These are phyloP conservation scores for Penicillium sp. DNA, from an alignment of 2,329 filamentous ascomycete genomes.

Conservation along the genomic window DNA sequence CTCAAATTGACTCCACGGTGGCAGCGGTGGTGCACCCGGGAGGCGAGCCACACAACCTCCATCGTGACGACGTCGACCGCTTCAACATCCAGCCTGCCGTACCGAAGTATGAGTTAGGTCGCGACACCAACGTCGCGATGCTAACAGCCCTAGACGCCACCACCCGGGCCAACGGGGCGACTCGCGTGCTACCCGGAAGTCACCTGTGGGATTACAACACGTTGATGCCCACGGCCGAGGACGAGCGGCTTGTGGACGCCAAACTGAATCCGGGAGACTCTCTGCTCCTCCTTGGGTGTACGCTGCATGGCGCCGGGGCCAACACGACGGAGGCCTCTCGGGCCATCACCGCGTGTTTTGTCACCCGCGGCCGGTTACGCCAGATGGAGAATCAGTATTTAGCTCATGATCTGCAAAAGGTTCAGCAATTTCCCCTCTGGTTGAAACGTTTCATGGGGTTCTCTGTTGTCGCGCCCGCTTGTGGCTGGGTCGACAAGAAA, in stretches of 20 bases:
- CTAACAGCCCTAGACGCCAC: neutral
- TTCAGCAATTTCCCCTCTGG: neutral
- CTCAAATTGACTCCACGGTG: neutral
- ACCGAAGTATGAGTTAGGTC: neutral
- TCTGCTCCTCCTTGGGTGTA: neutral
- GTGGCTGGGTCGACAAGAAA: neutral
- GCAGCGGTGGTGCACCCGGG: neutral
- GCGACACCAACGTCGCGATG: neutral
- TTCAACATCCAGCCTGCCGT: neutral
- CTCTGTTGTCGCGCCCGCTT: neutral
- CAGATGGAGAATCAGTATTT: neutral
- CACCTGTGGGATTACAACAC: neutral
- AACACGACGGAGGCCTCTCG: neutral
- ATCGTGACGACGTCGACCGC: neutral
- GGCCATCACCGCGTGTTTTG: neutral
- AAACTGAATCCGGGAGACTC: neutral
- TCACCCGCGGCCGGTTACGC: neutral
- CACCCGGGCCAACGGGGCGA: neutral
- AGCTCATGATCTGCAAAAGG: neutral
- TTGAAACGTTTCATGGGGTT: neutral
- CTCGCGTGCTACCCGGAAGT: neutral
- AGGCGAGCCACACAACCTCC: neutral
- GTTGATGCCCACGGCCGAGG: neutral
- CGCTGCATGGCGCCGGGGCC: neutral
- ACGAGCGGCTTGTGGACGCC: neutral